A percentile compares a stretch with the other conserved stretches of the same genome.
Conservation (phyloP, 2,329 filamentous ascomycete species). For the Eutypella sp. region DNA sequence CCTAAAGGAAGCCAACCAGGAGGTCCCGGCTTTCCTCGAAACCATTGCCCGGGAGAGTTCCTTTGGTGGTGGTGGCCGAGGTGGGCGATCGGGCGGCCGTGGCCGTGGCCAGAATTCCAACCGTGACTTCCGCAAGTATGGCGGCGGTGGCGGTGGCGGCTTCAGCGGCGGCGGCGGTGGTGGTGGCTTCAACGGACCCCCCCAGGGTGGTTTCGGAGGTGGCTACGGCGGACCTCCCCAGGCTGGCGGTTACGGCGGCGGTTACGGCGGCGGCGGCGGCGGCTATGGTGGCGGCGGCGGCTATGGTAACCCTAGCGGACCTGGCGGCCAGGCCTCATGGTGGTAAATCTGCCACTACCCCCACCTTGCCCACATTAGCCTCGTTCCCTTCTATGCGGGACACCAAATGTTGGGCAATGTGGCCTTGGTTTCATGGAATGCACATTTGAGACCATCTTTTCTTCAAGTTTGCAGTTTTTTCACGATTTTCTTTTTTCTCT, state of each 20-base stretch:
- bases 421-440: background rate
- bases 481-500: slow-evolving; percentile 14
- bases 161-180: slow-evolving; percentile 35
- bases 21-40: slow-evolving; percentile 90
- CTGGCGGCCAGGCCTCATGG: slow-evolving; percentile 63
- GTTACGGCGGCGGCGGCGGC: slow-evolving; percentile 32
- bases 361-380: slow-evolving; percentile 12
- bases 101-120: slow-evolving; percentile 66
- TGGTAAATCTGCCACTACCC: slow-evolving; percentile 44
- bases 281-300: slow-evolving; percentile 44
- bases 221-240: slow-evolving; percentile 39
- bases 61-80: slow-evolving; percentile 63
- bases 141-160: slow-evolving; percentile 45
- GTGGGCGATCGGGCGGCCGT: slow-evolving; percentile 61
- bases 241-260: slow-evolving; percentile 36
- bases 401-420: background rate
- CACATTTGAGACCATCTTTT: too few species aligned
- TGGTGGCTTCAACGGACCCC: slow-evolving; percentile 37
- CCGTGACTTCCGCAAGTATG: slow-evolving; percentile 85
- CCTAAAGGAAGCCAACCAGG: slow-evolving; percentile 97
- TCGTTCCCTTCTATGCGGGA: slow-evolving; percentile 9
- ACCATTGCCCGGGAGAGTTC: slow-evolving; percentile 93
- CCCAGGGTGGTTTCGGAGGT: slow-evolving; percentile 30
- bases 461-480: slow-evolving; percentile 11
- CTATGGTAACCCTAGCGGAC: slow-evolving; percentile 66